Evolutionary conservation across 164 flowering plant genomes (phyloP).

Genomic region (Vitis rotundifolia): DNA sequence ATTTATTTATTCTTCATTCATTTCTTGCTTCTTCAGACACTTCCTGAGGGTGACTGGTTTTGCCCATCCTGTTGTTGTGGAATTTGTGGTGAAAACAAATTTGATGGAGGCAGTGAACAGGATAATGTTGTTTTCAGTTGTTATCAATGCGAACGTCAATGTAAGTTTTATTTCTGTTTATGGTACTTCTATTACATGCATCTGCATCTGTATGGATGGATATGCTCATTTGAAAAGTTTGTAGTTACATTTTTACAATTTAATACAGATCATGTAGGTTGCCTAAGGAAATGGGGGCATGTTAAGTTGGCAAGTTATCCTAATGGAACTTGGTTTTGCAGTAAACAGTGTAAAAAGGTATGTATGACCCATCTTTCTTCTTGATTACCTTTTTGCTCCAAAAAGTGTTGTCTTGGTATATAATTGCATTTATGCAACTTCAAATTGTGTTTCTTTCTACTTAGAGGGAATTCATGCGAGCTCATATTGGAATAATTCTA

Average conservation of each 20-base stretch:
- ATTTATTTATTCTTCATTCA: not conserved
- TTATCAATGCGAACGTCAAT: slow-evolving; percentile 70
- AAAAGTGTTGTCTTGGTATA: not conserved
- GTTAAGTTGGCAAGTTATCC: slow-evolving; percentile 17
- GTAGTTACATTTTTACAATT: slow-evolving; percentile 3
- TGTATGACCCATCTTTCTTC: not conserved
- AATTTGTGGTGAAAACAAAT: slow-evolving; percentile 51
- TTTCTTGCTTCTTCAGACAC: slow-evolving; percentile 39
- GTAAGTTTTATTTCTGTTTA: slow-evolving; percentile 41
- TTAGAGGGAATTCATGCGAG: no score
- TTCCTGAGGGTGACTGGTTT: slow-evolving; percentile 89
- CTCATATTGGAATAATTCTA: no score
- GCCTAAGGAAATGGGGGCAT: slow-evolving; percentile 39
- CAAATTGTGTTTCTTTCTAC: no score
- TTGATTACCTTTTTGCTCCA: not conserved
- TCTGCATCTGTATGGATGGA: not conserved
- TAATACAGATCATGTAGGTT: slow-evolving; percentile 67
- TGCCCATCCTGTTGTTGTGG: slow-evolving; percentile 83
- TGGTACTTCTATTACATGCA: not conserved
- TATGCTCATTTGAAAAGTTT: not conserved
- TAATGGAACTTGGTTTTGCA: slow-evolving; percentile 68
- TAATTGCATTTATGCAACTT: not conserved
- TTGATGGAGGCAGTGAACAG: slow-evolving; percentile 21
- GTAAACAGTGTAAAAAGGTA: slow-evolving; percentile 71
- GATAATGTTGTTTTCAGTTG: slow-evolving; percentile 44